Base-by-base conservation (phyloP, 2,329 filamentous ascomycete species). In the Fusarium sp. region DNA sequence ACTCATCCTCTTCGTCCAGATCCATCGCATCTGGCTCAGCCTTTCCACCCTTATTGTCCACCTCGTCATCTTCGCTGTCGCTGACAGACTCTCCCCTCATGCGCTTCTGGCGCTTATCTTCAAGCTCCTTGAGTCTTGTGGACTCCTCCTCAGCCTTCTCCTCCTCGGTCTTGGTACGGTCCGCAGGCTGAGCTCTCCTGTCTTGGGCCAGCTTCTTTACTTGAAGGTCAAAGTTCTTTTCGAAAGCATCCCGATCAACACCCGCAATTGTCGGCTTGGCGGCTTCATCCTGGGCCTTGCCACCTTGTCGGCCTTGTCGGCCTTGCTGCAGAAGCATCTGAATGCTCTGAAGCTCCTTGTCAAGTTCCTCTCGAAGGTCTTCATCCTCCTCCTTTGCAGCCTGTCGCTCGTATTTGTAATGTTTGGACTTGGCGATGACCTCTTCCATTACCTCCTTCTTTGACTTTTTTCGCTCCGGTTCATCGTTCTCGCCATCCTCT, bases 361-460 rank as follows among this genome's bases (percentile, higher is more conserved):
- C 93, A 13, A 99, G 82, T 74, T 93, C 88, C 56, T 89, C 88
- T 57, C 93, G 85, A 50, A 97, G 77, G 65, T 97, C 94, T 46
- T 96, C 92, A 68, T 99, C 95, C 45, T 95, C 92, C 60, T 98
- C 95, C 73, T 97, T 97, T 26, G 88, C 87, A 58, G 92, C 89
- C 77, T 99, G 95, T 36, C 95, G 88, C 78, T 98, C 93, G 73
- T 94, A 93, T 78, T 97, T 98, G 83, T 97, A 86, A 61, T 91
- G 83, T 74, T 99, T 99, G 1, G 94, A 98, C 78, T 99, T 99
- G 59, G 93, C 92, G 67, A 99, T 97, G 60, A 99, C 85, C 76
- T 99, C 96, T 72, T 97, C 91, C 92, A 98, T 97, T 45, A 99
- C 91, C 76, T 99, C 95, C 50, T 95, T 91, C 78, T 97, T 98